Conservation (phyloP, 768 basidiomycete genomes). For the Dentipellis fragilis region DNA sequence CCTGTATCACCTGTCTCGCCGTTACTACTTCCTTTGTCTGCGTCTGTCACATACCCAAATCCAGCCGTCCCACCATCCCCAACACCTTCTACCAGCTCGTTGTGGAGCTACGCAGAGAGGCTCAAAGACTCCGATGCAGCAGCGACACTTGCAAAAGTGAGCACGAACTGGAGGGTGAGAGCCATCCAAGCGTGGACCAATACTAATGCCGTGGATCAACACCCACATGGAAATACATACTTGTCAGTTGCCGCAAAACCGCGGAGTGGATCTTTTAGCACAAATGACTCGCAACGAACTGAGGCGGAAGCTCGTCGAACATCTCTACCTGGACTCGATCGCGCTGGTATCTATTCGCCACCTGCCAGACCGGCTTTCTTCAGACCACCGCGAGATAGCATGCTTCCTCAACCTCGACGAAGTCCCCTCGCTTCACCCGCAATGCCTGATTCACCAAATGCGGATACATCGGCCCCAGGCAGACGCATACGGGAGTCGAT, state of each 20-base stretch:
- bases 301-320: slow-evolving; percentile 22
- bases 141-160: slow-evolving; percentile 61
- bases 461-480: slow-evolving; percentile 27
- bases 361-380: slow-evolving; percentile 52
- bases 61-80: slow-evolving; percentile 11
- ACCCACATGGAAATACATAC: slow-evolving; percentile 8
- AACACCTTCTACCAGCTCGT: slow-evolving; percentile 10
- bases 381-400: slow-evolving; percentile 46
- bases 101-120: slow-evolving; percentile 70
- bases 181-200: slow-evolving; percentile 32
- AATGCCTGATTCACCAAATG: slow-evolving; percentile 10
- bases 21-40: slow-evolving; percentile 22
- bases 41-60: slow-evolving; percentile 19
- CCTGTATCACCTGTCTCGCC: slow-evolving; percentile 30
- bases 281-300: not conserved
- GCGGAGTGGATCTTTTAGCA: not conserved
- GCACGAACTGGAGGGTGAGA: slow-evolving; percentile 67
- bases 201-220: slow-evolving; percentile 13
- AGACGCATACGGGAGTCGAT: slow-evolving; percentile 34
- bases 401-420: slow-evolving; percentile 28
- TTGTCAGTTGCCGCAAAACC: not conserved
- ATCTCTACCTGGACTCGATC: slow-evolving; percentile 31
- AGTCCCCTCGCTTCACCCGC: slow-evolving; percentile 1
- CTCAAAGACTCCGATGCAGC: slow-evolving; percentile 64
- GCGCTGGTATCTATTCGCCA: slow-evolving; percentile 33